Base-by-base conservation (phyloP, 1,284 basidiomycete genomes). In the Microbotryomycetes sp. region DNA sequence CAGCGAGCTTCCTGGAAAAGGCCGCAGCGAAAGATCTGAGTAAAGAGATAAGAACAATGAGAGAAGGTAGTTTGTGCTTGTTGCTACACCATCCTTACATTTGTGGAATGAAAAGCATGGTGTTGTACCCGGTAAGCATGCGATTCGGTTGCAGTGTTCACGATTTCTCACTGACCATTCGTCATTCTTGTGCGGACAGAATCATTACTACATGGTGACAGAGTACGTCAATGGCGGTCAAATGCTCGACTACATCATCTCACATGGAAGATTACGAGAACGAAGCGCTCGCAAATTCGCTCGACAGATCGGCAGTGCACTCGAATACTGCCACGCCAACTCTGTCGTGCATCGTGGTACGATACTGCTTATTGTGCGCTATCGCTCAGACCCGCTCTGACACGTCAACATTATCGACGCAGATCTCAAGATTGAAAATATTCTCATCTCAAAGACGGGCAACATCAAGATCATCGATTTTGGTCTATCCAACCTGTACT, bases 401-500 rank as follows among this genome's bases (percentile, higher is more conserved):
- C 9, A 31, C 14, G 25, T 16, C 19, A 12, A n/a, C 22, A 26
- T 22, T 1, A 32, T 32, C 53, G 30, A 16, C n/a, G 26, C 63
- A 77, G 90, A 98, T 79, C 84, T 98, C 68, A 99, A 98, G 81
- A 98, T 98, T 73, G 92, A 99, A 78, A 98, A 97, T 78, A 99
- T 99, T 72, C 86, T 98, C 72, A 97, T 99, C 71, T 97, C 92
- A 2, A 92, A 96, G 70, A 91, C 90, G 1, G 94, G 94, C 15
- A 97, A 97, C 77, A 97, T 97, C 82, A 98, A 98, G 81, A 97
- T 98, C 66, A 98, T 98, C 76, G 94, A 98, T 77, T 99, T 98
- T 78, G 94, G 94, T 49, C 82, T 99, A 12, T 97, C 92, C 29
- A 99, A 98, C 76, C 81, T 98, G n/a, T 97, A 86, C 76, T 86